A percentile compares a stretch with the other conserved stretches of the same genome.
Evolutionary conservation across 1,284 basidiomycete species (phyloP).

Genomic region (Tilletiaria anomala): DNA sequence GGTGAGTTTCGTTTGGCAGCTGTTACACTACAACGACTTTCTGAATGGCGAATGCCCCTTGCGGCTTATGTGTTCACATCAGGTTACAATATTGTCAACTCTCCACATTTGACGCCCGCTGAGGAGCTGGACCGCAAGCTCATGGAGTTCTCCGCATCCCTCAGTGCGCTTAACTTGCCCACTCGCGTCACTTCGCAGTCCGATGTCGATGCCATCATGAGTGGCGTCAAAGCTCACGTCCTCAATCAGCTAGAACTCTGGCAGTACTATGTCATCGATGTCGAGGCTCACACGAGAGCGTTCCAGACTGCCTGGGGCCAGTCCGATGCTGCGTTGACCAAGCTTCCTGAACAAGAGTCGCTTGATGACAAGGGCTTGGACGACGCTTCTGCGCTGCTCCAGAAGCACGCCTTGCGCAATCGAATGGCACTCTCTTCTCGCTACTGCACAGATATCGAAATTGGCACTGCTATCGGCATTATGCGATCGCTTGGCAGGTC

Average conservation of each 20-base stretch:
- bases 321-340: conserved; percentile 2
- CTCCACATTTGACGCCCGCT: conserved; percentile 28
- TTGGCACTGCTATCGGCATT: conserved; percentile 9
- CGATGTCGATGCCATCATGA: conserved; percentile 19
- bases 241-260: conserved; percentile 21
- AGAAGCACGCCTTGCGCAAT: conserved; percentile 15
- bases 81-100: conserved; percentile 29
- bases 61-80: neutral
- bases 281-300: conserved; percentile 10
- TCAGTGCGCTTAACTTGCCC: conserved; percentile 12
- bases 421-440: conserved; percentile 16
- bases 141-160: conserved; percentile 12
- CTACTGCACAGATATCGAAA: conserved; percentile 20
- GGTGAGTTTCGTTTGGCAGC: conserved; percentile 2
- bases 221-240: conserved; percentile 19
- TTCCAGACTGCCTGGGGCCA: conserved; percentile 10
- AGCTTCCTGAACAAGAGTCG: too few relatives aligned
- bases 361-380: neutral
- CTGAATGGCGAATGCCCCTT: neutral
- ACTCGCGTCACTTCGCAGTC: conserved; percentile 13
- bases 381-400: conserved; percentile 4
- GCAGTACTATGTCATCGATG: conserved; percentile 31
- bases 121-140: conserved; percentile 28
- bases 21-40: too few relatives aligned
- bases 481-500: conserved; percentile 6